Evolutionary conservation across 1,284 basidiomycete genomes (phyloP).

Genomic region (Athelia psychrophila): DNA sequence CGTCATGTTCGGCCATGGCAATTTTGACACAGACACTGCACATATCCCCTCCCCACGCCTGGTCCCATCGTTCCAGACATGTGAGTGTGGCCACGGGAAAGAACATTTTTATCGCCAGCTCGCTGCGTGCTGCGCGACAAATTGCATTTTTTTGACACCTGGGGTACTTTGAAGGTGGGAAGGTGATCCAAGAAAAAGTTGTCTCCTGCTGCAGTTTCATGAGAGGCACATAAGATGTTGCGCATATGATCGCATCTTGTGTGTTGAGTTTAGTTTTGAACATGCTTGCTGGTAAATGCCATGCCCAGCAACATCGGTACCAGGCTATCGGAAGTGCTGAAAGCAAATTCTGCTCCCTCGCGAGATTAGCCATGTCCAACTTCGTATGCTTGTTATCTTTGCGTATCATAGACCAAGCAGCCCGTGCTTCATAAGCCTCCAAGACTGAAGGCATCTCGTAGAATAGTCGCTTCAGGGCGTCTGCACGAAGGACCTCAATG

Average conservation of each 20-base stretch:
- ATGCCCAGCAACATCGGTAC: too few relatives aligned
- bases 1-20: neutral
- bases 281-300: too few relatives aligned
- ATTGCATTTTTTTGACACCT: neutral
- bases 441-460: neutral
- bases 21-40: neutral
- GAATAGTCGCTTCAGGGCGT: neutral
- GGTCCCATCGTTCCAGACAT: neutral
- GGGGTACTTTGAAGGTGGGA: too few relatives aligned
- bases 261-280: too few relatives aligned
- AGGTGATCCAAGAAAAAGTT: too few relatives aligned
- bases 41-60: neutral
- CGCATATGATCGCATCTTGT: too few relatives aligned
- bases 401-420: too few relatives aligned
- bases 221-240: too few relatives aligned
- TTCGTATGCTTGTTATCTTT: neutral
- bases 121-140: neutral
- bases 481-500: neutral
- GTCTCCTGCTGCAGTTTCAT: too few relatives aligned
- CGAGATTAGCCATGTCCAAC: neutral
- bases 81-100: neutral
- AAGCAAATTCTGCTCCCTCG: neutral
- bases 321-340: too few relatives aligned
- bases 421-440: neutral
- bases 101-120: neutral